Evolutionary conservation across 805 yeast species (phyloP), one percentile per base, ranked within the genome.

Genomic region (Sugiyamaella marilandica): DNA sequence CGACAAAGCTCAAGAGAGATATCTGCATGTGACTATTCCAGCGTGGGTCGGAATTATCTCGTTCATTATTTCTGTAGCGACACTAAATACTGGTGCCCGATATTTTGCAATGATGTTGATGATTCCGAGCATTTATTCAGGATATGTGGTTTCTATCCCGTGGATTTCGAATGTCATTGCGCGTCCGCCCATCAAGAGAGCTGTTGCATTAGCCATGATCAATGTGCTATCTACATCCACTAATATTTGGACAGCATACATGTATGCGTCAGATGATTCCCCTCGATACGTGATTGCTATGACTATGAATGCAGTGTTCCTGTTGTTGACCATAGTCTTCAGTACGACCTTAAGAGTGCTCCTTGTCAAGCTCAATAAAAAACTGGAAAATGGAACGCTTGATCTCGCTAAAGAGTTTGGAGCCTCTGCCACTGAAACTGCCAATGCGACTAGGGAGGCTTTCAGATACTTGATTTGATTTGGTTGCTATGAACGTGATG

Each of bases 21-120:
- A 72, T 62, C 75, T 68, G 64, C 84, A 79, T 57, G 75, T 76
- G 41, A 68, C 71, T 1, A 52, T 65, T 2, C 81, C 82, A 5
- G 59, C 77, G 51, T 16, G 67, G 4, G 51, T 75, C 1, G 65
- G 83, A 0, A 62, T 78, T 57, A 47, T 49, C n/a, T 41, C 55
- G 1, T 55, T 55, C 34, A 34, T 57, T 32, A 51, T 57, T 8
- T 51, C 57, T 21, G 45, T 29, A 10, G 31, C 58, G 4, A 74
- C 82, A 0, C 65, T 76, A 48, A 76, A 78, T 53, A 75, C 78
- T 1, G 84, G 80, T 5, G 83, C 83, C 2, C 67, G 84, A 51
- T 80, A 79, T 59, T 77, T 79, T 58, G 77, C 83, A 14, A 79
- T 81, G 83, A 67, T 79, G 51, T 76, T 80, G 18, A 77, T 81